Evolutionary conservation across 1,284 basidiomycete genomes (phyloP).

Genomic region (Fomitopsis schrenkii): DNA sequence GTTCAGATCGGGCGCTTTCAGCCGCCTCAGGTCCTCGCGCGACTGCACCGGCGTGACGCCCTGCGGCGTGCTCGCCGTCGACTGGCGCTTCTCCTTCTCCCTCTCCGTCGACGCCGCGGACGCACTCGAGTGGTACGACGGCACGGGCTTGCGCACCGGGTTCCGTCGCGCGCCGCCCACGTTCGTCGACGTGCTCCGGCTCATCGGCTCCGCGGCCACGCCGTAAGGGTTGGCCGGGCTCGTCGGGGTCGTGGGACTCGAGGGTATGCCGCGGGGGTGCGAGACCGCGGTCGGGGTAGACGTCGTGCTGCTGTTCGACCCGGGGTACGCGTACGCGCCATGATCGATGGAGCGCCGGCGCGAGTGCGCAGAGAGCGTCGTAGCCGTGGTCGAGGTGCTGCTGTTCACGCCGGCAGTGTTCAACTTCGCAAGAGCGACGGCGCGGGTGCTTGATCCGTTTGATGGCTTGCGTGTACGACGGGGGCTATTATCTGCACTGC

Average conservation of each 20-base stretch:
- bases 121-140: constrained; percentile 27
- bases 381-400: background rate
- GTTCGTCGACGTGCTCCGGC: constrained; percentile 14
- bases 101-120: background rate
- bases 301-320: background rate
- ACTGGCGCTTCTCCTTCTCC: background rate
- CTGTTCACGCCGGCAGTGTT: constrained; percentile 9
- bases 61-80: constrained; percentile 8
- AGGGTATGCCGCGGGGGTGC: background rate
- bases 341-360: constrained; percentile 14
- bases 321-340: background rate
- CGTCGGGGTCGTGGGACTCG: background rate
- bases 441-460: constrained; percentile 16
- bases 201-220: constrained; percentile 17
- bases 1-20: constrained; percentile 21
- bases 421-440: constrained; percentile 22
- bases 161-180: constrained; percentile 15
- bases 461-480: constrained; percentile 13
- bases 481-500: constrained; percentile 7
- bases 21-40: constrained; percentile 18
- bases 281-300: background rate
- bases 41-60: constrained; percentile 17
- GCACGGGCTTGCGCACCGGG: constrained; percentile 40
- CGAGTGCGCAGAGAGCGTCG: constrained; percentile 2
- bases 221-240: constrained; percentile 1